Evolutionary conservation across 106 monocot genomes (phyloP).

Genomic region (Acorus calamus): DNA sequence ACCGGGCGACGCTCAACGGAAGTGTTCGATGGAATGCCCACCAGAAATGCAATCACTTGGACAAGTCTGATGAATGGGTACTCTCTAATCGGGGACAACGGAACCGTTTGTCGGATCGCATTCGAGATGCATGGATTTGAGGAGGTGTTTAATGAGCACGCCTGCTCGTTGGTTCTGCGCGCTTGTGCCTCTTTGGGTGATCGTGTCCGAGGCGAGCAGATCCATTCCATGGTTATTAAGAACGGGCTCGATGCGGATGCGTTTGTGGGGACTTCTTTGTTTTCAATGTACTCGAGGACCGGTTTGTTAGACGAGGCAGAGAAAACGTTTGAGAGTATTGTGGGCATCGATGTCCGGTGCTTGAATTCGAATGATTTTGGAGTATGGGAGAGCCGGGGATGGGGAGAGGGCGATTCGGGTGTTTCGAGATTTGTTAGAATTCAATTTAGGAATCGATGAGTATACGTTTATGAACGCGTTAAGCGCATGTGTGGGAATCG

Average conservation of each 20-base stretch:
- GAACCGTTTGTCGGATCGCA: not conserved
- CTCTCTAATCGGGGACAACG: not conserved
- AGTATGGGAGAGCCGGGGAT: slow-evolving; percentile 6
- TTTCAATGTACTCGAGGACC: slow-evolving; percentile 8
- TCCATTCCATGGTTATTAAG: slow-evolving; percentile 7
- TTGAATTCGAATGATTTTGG: slow-evolving; percentile 16
- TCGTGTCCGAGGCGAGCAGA: not conserved
- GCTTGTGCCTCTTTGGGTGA: not conserved
- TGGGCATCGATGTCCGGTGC: slow-evolving; percentile 9
- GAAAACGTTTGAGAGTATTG: not conserved
- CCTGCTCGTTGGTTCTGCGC: slow-evolving; percentile 7
- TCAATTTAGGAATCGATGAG: slow-evolving; percentile 5
- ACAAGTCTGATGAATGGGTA: slow-evolving; percentile 13
- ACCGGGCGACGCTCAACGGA: slow-evolving; percentile 3
- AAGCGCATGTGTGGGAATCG: slow-evolving; percentile 3
- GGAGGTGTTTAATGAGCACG: slow-evolving; percentile 14
- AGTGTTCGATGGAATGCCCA: slow-evolving; percentile 15
- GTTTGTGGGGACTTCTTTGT: slow-evolving; percentile 9
- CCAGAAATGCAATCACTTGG: slow-evolving; percentile 12
- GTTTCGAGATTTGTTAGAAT: slow-evolving; percentile 5
- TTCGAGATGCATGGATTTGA: slow-evolving; percentile 4
- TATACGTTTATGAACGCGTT: slow-evolving; percentile 11
- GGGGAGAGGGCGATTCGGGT: not conserved
- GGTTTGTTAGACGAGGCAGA: slow-evolving; percentile 3
- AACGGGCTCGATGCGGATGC: not conserved